Evolutionary conservation across 306 rosid genomes (phyloP).

Genomic region (Rosa multiflora): DNA sequence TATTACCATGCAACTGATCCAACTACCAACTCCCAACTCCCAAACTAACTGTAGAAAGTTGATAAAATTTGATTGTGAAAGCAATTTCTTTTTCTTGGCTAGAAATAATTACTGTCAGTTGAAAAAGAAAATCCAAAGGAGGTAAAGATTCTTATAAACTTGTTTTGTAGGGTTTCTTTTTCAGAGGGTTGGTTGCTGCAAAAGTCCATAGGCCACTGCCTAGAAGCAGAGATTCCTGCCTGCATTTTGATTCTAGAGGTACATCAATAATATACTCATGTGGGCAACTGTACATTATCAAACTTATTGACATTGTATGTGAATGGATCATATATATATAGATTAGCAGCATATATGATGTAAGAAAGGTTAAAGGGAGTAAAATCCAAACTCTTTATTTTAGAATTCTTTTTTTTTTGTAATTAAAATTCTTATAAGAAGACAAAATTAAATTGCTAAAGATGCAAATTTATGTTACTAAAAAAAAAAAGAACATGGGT

Average conservation of each 20-base stretch:
- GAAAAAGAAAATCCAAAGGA: not conserved
- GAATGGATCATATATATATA: too few species aligned
- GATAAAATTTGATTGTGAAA: not conserved
- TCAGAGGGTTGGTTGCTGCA: not conserved
- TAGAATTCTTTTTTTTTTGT: too few species aligned
- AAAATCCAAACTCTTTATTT: too few species aligned
- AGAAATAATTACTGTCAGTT: not conserved
- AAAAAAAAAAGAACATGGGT: too few species aligned
- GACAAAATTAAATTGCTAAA: too few species aligned
- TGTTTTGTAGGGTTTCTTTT: conserved; percentile 7
- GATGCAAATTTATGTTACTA: too few species aligned
- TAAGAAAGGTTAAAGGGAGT: too few species aligned
- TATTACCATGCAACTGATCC: not conserved
- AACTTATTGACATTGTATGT: too few species aligned
- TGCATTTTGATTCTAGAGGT: not conserved
- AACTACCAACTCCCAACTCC: not conserved
- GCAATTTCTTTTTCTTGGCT: not conserved
- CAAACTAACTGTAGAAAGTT: not conserved
- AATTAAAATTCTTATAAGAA: too few species aligned
- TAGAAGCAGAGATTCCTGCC: not conserved
- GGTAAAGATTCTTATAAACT: not conserved
- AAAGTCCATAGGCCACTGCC: conserved; percentile 3
- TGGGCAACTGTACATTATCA: too few species aligned
- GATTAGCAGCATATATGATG: too few species aligned
- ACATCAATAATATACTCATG: too few species aligned